A percentile compares a stretch with the other conserved stretches of the same genome.
Evolutionary conservation across 2,329 filamentous ascomycete species (phyloP).

Genomic region (Colletotrichum sp.): DNA sequence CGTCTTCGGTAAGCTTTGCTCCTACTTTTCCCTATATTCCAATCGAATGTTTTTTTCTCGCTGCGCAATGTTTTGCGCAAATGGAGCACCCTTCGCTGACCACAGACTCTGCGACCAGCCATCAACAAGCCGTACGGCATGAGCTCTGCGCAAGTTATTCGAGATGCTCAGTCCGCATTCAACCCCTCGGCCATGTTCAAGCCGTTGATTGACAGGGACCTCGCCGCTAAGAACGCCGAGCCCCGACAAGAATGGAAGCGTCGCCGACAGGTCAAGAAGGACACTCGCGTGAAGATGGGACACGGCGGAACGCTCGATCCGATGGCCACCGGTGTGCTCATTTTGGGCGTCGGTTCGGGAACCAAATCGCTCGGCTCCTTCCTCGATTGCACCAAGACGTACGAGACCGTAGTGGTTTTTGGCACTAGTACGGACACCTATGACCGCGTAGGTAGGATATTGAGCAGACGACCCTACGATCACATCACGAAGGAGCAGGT

Average conservation of each 20-base stretch:
- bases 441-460: constrained; percentile 83
- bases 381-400: constrained; percentile 88
- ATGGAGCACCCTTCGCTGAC: background rate
- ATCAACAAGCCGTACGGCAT: constrained; percentile 91
- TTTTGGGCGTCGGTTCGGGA: constrained; percentile 84
- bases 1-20: constrained; percentile 56
- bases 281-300: constrained; percentile 85
- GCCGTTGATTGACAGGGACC: constrained; percentile 74
- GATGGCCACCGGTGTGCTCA: constrained; percentile 89
- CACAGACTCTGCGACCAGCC: constrained; percentile 54
- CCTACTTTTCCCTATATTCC: background rate
- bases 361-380: constrained; percentile 85
- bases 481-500: constrained; percentile 83
- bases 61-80: background rate
- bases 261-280: constrained; percentile 60
- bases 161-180: constrained; percentile 85
- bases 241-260: constrained; percentile 64
- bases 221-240: constrained; percentile 59
- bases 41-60: background rate
- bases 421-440: constrained; percentile 94
- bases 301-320: constrained; percentile 97
- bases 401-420: constrained; percentile 89
- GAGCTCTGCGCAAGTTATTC: constrained; percentile 89
- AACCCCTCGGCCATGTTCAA: constrained; percentile 81
- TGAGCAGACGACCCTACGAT: constrained; percentile 75